phyloP scores from a whole-genome alignment of 2,329 filamentous ascomycete species.

The Didymella segeticola region DNA sequence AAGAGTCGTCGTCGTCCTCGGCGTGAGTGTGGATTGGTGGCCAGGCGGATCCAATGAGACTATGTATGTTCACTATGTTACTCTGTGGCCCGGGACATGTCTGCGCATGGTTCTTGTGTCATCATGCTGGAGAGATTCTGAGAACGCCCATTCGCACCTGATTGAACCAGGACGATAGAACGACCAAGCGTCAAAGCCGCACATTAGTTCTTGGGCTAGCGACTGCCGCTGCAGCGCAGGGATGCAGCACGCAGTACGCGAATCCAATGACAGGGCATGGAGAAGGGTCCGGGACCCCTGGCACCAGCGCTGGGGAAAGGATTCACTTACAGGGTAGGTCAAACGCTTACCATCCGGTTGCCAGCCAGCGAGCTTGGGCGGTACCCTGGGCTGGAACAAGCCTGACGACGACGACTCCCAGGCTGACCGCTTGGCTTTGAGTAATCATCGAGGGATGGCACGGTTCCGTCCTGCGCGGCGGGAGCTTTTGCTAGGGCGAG shows the following conservation, averaged over 20 bases:
- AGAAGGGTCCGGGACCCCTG: conserved; percentile 32
- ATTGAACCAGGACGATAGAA: conserved; percentile 42
- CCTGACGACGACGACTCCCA: conserved; percentile 29
- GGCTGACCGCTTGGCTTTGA: conserved; percentile 31
- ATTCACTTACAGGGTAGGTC: conserved; percentile 38
- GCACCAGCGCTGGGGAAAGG: conserved; percentile 32
- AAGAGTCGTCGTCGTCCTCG: conserved; percentile 33
- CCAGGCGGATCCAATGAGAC: conserved; percentile 37
- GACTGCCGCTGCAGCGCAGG: conserved; percentile 34
- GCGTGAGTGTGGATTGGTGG: conserved; percentile 30
- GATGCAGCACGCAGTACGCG: conserved; percentile 23
- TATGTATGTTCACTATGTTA: conserved; percentile 41
- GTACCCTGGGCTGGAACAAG: conserved; percentile 34
- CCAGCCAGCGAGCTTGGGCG: conserved; percentile 35
- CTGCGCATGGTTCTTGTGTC: conserved; percentile 42
- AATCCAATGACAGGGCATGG: conserved; percentile 35
- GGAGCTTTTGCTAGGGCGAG: conserved; percentile 29
- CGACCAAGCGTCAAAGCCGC: conserved; percentile 45
- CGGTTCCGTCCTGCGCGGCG: conserved; percentile 32
- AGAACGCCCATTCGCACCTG: conserved; percentile 40
- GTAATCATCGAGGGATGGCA: conserved; percentile 35
- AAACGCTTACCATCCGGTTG: conserved; percentile 36
- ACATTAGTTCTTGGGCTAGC: conserved; percentile 40
- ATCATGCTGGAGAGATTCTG: conserved; percentile 37
- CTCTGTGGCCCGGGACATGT: conserved; percentile 35